A percentile compares a stretch with the other conserved stretches of the same genome.
phyloP scores from a whole-genome alignment of 345 rosid species.

The Streptanthus diversifolius region DNA sequence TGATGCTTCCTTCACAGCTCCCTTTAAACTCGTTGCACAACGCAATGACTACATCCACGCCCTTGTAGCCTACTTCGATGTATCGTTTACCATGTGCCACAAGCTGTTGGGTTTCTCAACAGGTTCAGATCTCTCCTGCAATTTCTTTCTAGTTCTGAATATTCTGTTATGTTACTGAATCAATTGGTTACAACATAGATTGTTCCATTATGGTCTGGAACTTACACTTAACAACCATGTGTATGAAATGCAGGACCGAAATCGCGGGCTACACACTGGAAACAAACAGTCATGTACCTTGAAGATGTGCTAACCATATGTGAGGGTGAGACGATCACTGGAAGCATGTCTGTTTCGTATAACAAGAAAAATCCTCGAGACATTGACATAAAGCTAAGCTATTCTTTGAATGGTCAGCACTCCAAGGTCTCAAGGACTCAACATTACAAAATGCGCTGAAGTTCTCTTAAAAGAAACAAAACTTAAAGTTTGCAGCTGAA shows the following conservation, averaged over 20 bases:
- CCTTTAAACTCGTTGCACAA: conserved; percentile 90
- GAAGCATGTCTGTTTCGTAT: conserved; percentile 84
- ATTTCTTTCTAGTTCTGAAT: not conserved
- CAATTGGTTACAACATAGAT: not conserved
- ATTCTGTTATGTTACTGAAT: not conserved
- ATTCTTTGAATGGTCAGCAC: conserved; percentile 65
- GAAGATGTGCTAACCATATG: conserved; percentile 94
- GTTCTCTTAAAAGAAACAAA: not conserved
- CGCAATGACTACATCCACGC: conserved; percentile 99
- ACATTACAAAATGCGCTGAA: conserved; percentile 71
- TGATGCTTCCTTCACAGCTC: conserved; percentile 92
- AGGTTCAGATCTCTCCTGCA: conserved; percentile 45
- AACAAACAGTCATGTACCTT: conserved; percentile 87
- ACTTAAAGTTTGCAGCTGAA: not conserved
- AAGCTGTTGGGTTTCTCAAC: conserved; percentile 95
- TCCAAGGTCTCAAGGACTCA: conserved; percentile 60
- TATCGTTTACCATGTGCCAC: conserved; percentile 92
- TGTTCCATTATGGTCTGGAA: not conserved
- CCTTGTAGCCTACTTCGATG: conserved; percentile 96
- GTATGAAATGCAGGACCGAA: conserved; percentile 50
- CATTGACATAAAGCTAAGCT: conserved; percentile 71
- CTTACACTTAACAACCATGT: not conserved
- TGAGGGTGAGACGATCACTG: conserved; percentile 77
- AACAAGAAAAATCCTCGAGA: conserved; percentile 95
- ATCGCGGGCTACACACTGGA: conserved; percentile 91